Base-by-base conservation (phyloP, 2,329 filamentous ascomycete species). In the Cordyceps sp. region DNA sequence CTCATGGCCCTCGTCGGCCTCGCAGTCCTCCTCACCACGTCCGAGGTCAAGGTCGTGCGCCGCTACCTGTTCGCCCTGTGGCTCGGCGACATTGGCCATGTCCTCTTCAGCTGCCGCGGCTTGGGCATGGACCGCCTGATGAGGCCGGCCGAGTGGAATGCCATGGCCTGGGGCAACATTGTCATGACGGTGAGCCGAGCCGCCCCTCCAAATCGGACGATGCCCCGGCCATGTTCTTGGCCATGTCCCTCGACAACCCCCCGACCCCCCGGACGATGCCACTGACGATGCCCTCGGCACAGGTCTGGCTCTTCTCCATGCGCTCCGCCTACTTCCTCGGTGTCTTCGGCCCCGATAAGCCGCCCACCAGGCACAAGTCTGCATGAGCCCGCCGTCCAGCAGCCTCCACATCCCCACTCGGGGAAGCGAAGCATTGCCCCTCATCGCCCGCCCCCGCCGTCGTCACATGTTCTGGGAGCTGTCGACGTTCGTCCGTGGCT, bases 121-220 rank as follows among this genome's bases (percentile, higher is more conserved):
- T 58, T 83, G 39, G 77, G 73, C 8, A 59, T 58, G 46, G 59
- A 67, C 9, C 55, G 54, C 22, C 61, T 69, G 29, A 38, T 67
- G 28, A 62, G 71, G 40, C 52, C 77, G 10, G 52, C 45, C 5
- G 54, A 50, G 16, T 84, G 78, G 78, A 83, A 81, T 48, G 57
- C 65, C 22, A 66, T 78, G 59, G 67, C 73, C n/a, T 80, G 73
- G 70, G 79, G 78, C 3, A 84, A 84, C 44, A 61, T 85, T 38
- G 74, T 66, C 7, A 62, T 65, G 31, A 82, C 78, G 18, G 66
- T 73, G 43, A 54, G 65, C 50, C 2, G 16, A 18, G 10, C 16
- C 30, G 2, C 6, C 21, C 8, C 9, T n/a, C 6, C 15, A 5
- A 25, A 10, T 15, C 13, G n/a, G 16, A 14, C 20, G 12, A 17